phyloP scores from a whole-genome alignment of 1,284 basidiomycete genomes.

The Papiliotrema flavescens region DNA sequence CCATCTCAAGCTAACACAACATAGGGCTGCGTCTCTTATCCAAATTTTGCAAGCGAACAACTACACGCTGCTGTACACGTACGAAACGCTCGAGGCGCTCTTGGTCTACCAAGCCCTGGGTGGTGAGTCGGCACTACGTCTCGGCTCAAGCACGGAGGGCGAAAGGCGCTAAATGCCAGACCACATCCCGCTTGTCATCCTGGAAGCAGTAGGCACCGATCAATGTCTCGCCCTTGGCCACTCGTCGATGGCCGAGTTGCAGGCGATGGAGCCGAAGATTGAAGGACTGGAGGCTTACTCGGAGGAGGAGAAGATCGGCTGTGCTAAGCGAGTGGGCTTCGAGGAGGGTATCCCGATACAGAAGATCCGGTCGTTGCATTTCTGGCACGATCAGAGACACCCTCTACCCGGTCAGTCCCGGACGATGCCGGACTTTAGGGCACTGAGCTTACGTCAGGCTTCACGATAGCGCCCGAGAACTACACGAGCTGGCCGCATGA shows the following conservation, averaged over 20 bases:
- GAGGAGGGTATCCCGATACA: conserved; percentile 42
- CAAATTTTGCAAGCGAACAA: conserved; percentile 15
- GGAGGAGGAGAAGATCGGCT: conserved; percentile 8
- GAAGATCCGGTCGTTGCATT: conserved; percentile 42
- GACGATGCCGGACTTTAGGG: background rate
- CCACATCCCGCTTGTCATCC: conserved; percentile 24
- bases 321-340: conserved; percentile 16
- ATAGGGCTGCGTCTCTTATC: conserved; percentile 17
- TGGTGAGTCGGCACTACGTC: too few species aligned
- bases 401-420: conserved; percentile 27
- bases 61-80: conserved; percentile 22
- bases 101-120: conserved; percentile 31
- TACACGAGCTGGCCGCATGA: conserved; percentile 16
- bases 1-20: too few species aligned
- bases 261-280: background rate
- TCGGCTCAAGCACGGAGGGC: too few species aligned
- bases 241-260: conserved; percentile 2
- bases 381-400: conserved; percentile 28
- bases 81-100: conserved; percentile 20
- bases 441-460: conserved; percentile 9
- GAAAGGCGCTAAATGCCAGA: too few species aligned
- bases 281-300: background rate
- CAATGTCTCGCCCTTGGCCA: conserved; percentile 16
- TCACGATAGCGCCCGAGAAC: conserved; percentile 44
- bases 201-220: conserved; percentile 8